Percentiles rank a stretch among this genome's conserved stretches.
phyloP scores from a whole-genome alignment of 1,139 yeast species.

The Pichia sorboxylosa region DNA sequence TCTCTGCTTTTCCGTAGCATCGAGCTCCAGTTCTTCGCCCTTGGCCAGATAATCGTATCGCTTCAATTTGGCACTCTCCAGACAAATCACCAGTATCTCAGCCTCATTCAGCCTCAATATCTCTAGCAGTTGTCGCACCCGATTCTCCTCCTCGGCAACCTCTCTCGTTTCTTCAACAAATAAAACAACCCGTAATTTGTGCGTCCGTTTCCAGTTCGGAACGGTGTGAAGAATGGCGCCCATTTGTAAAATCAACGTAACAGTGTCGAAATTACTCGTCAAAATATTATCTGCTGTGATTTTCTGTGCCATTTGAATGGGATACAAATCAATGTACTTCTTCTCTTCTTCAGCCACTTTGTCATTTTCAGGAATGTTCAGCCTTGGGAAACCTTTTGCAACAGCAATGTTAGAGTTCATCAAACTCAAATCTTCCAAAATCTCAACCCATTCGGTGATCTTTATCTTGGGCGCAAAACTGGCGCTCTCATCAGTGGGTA shows the following conservation, averaged over 20 bases:
- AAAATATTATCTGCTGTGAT: constrained; percentile 46
- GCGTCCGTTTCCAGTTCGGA: constrained; percentile 79
- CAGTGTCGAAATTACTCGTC: constrained; percentile 89
- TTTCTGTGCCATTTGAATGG: constrained; percentile 86
- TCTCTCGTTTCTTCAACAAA: constrained; percentile 74
- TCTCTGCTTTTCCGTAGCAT: constrained; percentile 23
- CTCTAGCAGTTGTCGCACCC: constrained; percentile 55
- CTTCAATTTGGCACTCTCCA: constrained; percentile 46
- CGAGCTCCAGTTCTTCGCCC: constrained; percentile 34
- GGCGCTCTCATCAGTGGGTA: constrained; percentile 58
- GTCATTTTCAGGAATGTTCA: constrained; percentile 28
- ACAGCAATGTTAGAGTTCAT: constrained; percentile 89
- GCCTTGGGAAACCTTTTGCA: constrained; percentile 68
- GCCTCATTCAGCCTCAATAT: constrained; percentile 69
- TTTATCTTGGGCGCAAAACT: constrained; percentile 35
- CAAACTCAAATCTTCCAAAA: constrained; percentile 83
- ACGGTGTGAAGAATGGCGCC: constrained; percentile 91
- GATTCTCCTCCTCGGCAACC: constrained; percentile 51
- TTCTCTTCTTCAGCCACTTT: constrained; percentile 25
- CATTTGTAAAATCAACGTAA: constrained; percentile 78
- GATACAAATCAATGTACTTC: constrained; percentile 74
- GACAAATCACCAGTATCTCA: constrained; percentile 55
- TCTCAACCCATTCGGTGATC: constrained; percentile 80
- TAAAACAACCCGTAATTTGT: constrained; percentile 65
- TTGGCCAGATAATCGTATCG: constrained; percentile 68